Conservation (phyloP, 768 basidiomycete genomes). For the Xerocomellus intermedius region DNA sequence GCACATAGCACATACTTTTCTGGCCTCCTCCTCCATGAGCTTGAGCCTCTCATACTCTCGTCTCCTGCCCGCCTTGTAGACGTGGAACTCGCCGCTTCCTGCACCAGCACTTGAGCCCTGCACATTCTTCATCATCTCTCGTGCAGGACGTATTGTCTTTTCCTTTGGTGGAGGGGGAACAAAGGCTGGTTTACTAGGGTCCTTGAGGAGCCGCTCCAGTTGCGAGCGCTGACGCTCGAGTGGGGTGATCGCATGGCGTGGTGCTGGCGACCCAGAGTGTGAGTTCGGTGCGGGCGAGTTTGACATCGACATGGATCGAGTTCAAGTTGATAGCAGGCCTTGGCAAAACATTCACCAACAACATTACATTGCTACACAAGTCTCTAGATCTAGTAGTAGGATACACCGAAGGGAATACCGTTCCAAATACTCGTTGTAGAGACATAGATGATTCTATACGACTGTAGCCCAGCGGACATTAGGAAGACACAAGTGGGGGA, state of each 20-base stretch:
- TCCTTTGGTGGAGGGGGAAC: conserved; percentile 81
- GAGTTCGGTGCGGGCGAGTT: conserved; percentile 30
- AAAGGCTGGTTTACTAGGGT: conserved; percentile 79
- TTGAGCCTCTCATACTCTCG: conserved; percentile 95
- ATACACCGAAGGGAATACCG: conserved; percentile 5
- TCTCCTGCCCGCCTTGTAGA: conserved; percentile 92
- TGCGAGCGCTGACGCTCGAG: conserved; percentile 58
- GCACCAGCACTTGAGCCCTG: conserved; percentile 97
- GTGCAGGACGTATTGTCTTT: conserved; percentile 73
- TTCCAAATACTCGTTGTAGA: not conserved
- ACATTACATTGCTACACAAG: conserved; percentile 7
- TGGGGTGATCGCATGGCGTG: conserved; percentile 49
- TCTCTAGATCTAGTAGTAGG: conserved; percentile 13
- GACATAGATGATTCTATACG: conserved; percentile 17
- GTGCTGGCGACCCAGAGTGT: conserved; percentile 33
- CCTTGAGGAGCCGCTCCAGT: conserved; percentile 85
- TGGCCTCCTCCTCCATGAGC: conserved; percentile 78
- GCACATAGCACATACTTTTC: conserved; percentile 53
- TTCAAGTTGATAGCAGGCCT: not conserved
- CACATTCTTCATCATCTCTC: conserved; percentile 99
- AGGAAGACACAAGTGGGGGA: not conserved
- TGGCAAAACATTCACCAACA: conserved; percentile 26
- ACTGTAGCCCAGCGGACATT: conserved; percentile 17
- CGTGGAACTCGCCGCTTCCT: conserved; percentile 97
- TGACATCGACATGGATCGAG: conserved; percentile 27